These are phyloP conservation scores for Lyophyllum shimeji DNA, from an alignment of 768 basidiomycete species.

Conservation along the genomic window DNA sequence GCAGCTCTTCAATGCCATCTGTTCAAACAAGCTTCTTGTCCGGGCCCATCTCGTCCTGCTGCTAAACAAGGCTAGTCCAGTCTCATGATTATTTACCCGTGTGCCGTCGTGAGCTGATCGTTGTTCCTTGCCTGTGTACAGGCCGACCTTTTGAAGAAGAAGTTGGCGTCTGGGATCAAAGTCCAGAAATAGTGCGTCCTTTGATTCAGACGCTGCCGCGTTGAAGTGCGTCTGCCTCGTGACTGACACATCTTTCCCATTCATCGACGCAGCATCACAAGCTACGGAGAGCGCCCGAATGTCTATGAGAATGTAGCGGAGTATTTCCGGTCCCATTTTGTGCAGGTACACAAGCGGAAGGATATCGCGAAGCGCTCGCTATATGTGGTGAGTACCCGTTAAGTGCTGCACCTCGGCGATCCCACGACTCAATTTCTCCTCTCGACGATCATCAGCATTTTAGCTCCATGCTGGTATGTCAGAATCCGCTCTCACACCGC, in stretches of 20 bases:
- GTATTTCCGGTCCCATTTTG: constrained; percentile 86
- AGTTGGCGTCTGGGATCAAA: constrained; percentile 63
- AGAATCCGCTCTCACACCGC: not conserved
- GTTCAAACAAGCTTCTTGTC: constrained; percentile 71
- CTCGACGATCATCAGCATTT: constrained; percentile 48
- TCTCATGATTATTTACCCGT: not conserved
- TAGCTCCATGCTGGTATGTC: constrained; percentile 63
- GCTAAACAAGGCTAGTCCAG: constrained; percentile 66
- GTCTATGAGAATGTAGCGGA: constrained; percentile 67
- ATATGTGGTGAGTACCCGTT: constrained; percentile 53
- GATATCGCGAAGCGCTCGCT: constrained; percentile 59
- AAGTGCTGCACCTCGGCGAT: constrained; percentile 5
- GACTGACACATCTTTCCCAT: constrained; percentile 4
- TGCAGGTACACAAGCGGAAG: constrained; percentile 69
- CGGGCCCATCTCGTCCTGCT: constrained; percentile 73
- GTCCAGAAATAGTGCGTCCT: constrained; percentile 74
- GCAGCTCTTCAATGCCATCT: constrained; percentile 73
- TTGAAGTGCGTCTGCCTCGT: not conserved
- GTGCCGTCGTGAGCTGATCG: constrained; percentile 1
- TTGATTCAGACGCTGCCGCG: not conserved
- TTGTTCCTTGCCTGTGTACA: constrained; percentile 25
- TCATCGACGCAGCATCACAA: constrained; percentile 57
- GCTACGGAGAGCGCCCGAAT: constrained; percentile 72
- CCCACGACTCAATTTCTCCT: constrained; percentile 1
- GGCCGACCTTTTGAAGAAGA: constrained; percentile 73